Conservation (phyloP, 108 stramenopile genomes). For the Pelagomonas calceolata region DNA sequence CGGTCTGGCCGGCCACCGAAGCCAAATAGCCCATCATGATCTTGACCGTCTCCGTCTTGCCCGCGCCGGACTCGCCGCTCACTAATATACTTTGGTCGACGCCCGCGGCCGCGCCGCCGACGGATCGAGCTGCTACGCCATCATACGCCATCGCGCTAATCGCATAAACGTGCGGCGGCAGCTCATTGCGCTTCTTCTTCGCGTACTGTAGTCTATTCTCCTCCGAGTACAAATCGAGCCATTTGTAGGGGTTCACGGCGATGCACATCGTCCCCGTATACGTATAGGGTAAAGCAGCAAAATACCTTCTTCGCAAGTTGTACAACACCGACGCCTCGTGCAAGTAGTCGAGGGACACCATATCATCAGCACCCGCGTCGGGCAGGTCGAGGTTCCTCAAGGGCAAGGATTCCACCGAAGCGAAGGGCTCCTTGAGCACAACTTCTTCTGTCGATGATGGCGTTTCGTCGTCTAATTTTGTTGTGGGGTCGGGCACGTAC, state of each 20-base stretch:
- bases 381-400: background rate
- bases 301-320: conserved; percentile 27
- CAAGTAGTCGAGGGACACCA: conserved; percentile 36
- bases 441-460: background rate
- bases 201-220: background rate
- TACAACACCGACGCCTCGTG: conserved; percentile 48
- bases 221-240: conserved; percentile 17
- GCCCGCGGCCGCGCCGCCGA: background rate
- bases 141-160: conserved; percentile 24
- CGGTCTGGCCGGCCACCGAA: conserved; percentile 2
- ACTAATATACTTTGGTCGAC: conserved; percentile 11
- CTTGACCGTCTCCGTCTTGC: conserved; percentile 26
- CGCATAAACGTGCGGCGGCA: conserved; percentile 29
- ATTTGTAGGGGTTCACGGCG: conserved; percentile 49
- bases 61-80: conserved; percentile 22
- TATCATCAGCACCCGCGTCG: conserved; percentile 10
- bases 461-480: background rate
- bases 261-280: conserved; percentile 41
- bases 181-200: background rate
- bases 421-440: background rate
- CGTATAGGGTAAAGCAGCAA: conserved; percentile 37
- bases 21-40: conserved; percentile 21
- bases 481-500: background rate
- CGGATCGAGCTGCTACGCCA: conserved; percentile 14
- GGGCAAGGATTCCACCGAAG: background rate